Evolutionary conservation across 306 rosid genomes (phyloP), one percentile per base, ranked within the genome.

Genomic region (Prunus persica): DNA sequence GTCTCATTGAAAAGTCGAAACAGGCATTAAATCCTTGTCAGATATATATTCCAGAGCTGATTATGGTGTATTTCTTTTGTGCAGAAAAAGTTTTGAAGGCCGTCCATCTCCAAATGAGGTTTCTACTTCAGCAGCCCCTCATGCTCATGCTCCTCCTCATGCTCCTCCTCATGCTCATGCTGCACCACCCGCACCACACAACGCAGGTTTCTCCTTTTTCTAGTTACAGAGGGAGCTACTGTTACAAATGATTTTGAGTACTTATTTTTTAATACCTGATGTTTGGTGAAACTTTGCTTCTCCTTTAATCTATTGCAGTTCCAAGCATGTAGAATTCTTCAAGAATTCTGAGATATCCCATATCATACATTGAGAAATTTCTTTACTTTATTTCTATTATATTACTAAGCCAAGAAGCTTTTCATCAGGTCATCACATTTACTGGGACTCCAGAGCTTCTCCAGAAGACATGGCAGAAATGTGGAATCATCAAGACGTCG

Each of bases 391-490:
- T 27, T 58, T 19, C 16, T 20, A 6, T 20, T 43, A 32, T 73
- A 66, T 79, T 25, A n/a, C 73, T 73, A 57, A 72, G 62, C 62
- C 47, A 11, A 27, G 74, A 22, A 49, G 8, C 22, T 14, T 50
- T 49, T 27, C 47, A 82, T 69, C 61, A 86, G 84, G 73, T 74
- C 41, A 15, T 43, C 79, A 80, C 84, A 67, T 80, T 67, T 85
- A 51, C 57, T 94, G 97, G 97, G 96, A 94, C 72, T 76, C 85
- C 20, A 83, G 82, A 81, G 87, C 81, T 74, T 86, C 90, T 82
- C 86, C 82, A 2, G 97, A 91, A 77, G 94, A 91, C 79, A 90
- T 94, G 97, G 88, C 67, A 78, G 93, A 88, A 50, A 85, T 94
- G 94, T 94, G 98, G 98, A 89, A 81, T 77, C 86, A 91, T 85